Base-by-base conservation (phyloP, 495 filamentous ascomycete genomes). In the Penicillium soppii region DNA sequence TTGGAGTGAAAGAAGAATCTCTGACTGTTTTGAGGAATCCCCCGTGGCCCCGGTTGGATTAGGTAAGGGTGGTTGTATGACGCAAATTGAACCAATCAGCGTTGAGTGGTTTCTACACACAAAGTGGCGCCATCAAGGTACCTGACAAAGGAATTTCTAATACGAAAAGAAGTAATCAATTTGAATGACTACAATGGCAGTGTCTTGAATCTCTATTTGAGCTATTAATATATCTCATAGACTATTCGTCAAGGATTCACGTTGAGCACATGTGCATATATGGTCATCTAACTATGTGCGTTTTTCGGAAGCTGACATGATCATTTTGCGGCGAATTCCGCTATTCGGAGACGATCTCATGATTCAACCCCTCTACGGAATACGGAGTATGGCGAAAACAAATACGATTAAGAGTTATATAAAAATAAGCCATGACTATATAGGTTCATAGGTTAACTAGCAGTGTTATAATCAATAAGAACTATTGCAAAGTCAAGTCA, bases 71-170 rank as follows among this genome's bases (percentile, higher is more conserved):
- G 25, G 44, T 60, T 63, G 59, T 54, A 66, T 61, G 56, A 62
- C 45, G 44, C 25, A 40, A 0, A n/a, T 23, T 29, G 13, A 36
- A 50, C 75, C 73, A 78, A 77, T 78, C 68, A 78, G 55, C 43
- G 36, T 53, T 20, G 13, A 69, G 55, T 62, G 59, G 66, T 76
- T 77, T 78, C 62, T 65, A 73, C 59, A 65, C 62, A 68, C 4
- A 43, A 17, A 43, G 62, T 75, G 70, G 70, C 64, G 61, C 69
- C 69, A 73, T 56, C 49, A 50, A 56, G 37, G 58, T 54, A 48
- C 19, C 25, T 8, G 7, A 25, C 15, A n/a, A n/a, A n/a, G n/a
- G n/a, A n/a, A n/a, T n/a, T n/a, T n/a, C n/a, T n/a, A n/a, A n/a
- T n/a, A n/a, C n/a, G n/a, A n/a, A n/a, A n/a, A n/a, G n/a, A n/a